A percentile compares a stretch with the other conserved stretches of the same genome.
Evolutionary conservation across 805 yeast species (phyloP).

Genomic region (Metschnikowia bowlesiae): DNA sequence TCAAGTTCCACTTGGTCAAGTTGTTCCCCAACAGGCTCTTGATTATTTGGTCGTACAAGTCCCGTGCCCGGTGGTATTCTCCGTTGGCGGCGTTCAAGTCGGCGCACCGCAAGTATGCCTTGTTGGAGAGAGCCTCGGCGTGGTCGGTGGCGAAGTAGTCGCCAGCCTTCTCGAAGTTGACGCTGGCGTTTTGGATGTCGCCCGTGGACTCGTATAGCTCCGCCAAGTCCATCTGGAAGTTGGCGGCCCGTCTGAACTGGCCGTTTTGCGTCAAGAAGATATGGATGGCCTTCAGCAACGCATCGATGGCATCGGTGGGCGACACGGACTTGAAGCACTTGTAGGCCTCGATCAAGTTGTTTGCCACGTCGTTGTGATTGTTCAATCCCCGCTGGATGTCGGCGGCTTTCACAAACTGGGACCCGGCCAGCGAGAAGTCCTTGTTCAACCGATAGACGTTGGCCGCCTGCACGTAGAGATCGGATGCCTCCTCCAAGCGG

Average conservation of each 20-base stretch:
- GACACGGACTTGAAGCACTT: conserved; percentile 75
- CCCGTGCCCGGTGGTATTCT: conserved; percentile 72
- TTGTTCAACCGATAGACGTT: conserved; percentile 76
- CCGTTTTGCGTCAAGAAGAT: conserved; percentile 81
- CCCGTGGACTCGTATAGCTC: conserved; percentile 73
- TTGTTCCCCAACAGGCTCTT: conserved; percentile 69
- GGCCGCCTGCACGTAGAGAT: conserved; percentile 88
- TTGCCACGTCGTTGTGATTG: conserved; percentile 86
- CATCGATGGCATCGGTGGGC: conserved; percentile 72
- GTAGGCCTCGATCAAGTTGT: conserved; percentile 71
- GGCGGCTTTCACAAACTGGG: conserved; percentile 82
- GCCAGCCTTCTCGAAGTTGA: conserved; percentile 78
- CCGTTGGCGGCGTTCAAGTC: conserved; percentile 71
- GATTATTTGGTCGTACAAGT: conserved; percentile 73
- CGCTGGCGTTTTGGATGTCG: conserved; percentile 65
- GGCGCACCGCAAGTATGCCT: conserved; percentile 84
- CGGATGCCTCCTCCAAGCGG: conserved; percentile 88
- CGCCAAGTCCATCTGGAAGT: conserved; percentile 87
- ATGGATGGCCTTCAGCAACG: conserved; percentile 71
- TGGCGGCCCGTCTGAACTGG: conserved; percentile 94
- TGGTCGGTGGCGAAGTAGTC: conserved; percentile 94
- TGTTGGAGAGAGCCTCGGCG: conserved; percentile 85
- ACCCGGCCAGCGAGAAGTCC: conserved; percentile 72
- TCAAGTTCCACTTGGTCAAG: conserved; percentile 83
- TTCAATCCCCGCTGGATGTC: conserved; percentile 69